These are phyloP conservation scores for Chamaecyparis obtusa DNA, from an alignment of 75 land plant species.

Conservation along the genomic window DNA sequence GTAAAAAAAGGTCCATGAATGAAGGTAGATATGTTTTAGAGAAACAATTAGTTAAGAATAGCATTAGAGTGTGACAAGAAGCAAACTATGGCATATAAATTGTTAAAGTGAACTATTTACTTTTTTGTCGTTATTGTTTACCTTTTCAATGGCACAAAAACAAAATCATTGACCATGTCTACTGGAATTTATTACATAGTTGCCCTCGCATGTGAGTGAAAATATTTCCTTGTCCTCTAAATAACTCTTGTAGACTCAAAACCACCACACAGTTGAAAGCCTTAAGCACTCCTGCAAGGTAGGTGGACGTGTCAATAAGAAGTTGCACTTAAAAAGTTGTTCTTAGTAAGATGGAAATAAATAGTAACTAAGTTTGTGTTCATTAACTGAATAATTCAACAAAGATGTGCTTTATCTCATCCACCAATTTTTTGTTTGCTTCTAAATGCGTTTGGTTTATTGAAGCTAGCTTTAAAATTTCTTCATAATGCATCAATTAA, in stretches of 20 bases:
- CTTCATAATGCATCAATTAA: background rate
- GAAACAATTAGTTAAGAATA: too few relatives aligned
- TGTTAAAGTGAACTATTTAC: too few relatives aligned
- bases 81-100: too few relatives aligned
- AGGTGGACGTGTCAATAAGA: constrained; percentile 1
- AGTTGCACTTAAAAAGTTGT: background rate
- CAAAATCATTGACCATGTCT: background rate
- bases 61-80: too few relatives aligned
- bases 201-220: background rate
- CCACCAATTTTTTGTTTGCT: too few relatives aligned
- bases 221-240: background rate
- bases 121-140: too few relatives aligned
- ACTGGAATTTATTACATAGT: background rate
- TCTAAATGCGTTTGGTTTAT: background rate
- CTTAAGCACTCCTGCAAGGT: constrained; percentile 10
- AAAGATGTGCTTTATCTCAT: too few relatives aligned
- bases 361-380: background rate
- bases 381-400: too few relatives aligned
- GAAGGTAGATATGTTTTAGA: too few relatives aligned
- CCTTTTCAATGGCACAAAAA: background rate
- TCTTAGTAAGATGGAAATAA: background rate
- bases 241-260: constrained; percentile 6
- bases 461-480: background rate
- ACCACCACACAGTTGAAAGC: background rate
- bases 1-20: too few relatives aligned